Percentiles rank a stretch among this genome's conserved stretches.
Evolutionary conservation across 768 basidiomycete genomes (phyloP).

Genomic region (Rossbeevera mucosa): DNA sequence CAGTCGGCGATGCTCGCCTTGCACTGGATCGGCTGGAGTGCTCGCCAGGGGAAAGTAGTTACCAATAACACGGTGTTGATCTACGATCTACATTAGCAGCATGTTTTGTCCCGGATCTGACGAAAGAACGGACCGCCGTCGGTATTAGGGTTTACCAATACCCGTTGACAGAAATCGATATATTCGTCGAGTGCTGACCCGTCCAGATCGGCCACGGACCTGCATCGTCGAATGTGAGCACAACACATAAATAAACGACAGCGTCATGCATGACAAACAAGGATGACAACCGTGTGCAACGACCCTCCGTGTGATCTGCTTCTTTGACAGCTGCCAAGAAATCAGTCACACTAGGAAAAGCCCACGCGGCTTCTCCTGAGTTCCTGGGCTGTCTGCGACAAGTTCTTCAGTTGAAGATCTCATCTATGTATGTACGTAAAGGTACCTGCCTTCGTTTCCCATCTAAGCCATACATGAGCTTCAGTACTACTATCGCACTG

Average conservation of each 20-base stretch:
- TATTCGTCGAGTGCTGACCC: conserved; percentile 57
- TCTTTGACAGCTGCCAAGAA: conserved; percentile 42
- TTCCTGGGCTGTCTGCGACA: conserved; percentile 40
- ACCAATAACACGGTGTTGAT: conserved; percentile 31
- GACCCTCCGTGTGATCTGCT: conserved; percentile 33
- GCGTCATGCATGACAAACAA: conserved; percentile 39
- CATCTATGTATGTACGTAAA: conserved; percentile 1
- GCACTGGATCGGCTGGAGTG: background rate
- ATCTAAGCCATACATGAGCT: conserved; percentile 84
- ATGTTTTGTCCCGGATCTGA: conserved; percentile 12
- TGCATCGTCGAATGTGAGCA: conserved; percentile 24
- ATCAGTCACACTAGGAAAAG: conserved; percentile 48
- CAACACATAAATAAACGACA: conserved; percentile 1
- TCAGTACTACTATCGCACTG: conserved; percentile 64
- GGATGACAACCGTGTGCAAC: conserved; percentile 34
- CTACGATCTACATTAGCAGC: conserved; percentile 13
- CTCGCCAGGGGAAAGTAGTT: conserved; percentile 39
- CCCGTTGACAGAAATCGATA: conserved; percentile 58
- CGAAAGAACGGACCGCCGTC: conserved; percentile 21
- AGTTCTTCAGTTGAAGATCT: conserved; percentile 12
- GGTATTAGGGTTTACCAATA: conserved; percentile 36
- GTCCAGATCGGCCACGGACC: conserved; percentile 50
- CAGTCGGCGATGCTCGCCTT: background rate
- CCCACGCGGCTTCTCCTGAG: conserved; percentile 54
- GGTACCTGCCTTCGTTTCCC: conserved; percentile 50